Evolutionary conservation across 352 stramenopile species (phyloP).

Genomic region (Globisporangium yorkense): DNA sequence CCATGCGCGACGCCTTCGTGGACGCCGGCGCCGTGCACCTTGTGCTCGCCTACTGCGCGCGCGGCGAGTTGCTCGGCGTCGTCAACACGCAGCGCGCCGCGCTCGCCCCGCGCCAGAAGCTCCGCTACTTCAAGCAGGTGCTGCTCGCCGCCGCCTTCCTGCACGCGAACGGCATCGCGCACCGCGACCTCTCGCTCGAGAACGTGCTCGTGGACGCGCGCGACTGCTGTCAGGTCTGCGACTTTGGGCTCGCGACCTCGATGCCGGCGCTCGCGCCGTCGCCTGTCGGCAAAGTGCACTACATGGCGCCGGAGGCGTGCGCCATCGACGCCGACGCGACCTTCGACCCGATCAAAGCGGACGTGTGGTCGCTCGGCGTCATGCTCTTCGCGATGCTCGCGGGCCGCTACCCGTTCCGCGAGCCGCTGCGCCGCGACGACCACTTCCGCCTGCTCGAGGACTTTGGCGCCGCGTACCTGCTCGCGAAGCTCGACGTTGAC

Average conservation of each 20-base stretch:
- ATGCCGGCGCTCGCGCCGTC: constrained; percentile 18
- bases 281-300: constrained; percentile 69
- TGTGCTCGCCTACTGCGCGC: constrained; percentile 61
- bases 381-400: constrained; percentile 80
- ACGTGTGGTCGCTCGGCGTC: constrained; percentile 83
- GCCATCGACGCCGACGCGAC: neutral
- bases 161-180: constrained; percentile 65
- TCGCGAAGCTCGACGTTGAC: constrained; percentile 64
- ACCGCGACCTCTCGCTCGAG: constrained; percentile 78
- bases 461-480: constrained; percentile 56
- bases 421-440: constrained; percentile 44
- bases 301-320: constrained; percentile 74
- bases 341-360: constrained; percentile 66
- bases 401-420: constrained; percentile 54
- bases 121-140: constrained; percentile 68
- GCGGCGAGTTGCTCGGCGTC: constrained; percentile 69
- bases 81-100: constrained; percentile 41
- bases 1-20: constrained; percentile 57
- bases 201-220: constrained; percentile 70
- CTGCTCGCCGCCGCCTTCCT: constrained; percentile 59
- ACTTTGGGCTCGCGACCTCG: constrained; percentile 72
- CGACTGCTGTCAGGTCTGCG: constrained; percentile 68
- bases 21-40: constrained; percentile 58
- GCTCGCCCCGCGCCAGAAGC: constrained; percentile 21
- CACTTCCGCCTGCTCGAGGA: constrained; percentile 51